Base-by-base conservation (phyloP, 176 grass and related monocot genomes). In the Otatea glauca region DNA sequence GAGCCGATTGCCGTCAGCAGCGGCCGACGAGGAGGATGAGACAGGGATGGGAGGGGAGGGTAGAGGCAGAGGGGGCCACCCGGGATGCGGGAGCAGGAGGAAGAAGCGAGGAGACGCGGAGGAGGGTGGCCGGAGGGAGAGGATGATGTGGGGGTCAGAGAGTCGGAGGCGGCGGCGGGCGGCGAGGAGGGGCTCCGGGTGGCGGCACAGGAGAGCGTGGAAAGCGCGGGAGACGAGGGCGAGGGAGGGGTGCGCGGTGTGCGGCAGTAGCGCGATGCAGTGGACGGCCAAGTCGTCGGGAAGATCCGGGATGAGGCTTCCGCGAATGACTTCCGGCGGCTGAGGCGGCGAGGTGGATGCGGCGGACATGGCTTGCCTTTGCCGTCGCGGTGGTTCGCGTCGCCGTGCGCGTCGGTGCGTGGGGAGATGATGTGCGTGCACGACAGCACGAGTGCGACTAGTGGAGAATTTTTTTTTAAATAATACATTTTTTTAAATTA, bases 231-330 rank as follows among this genome's bases (percentile, higher is more conserved):
- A 98, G 48, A 93, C 93, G 61, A 68, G 87, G 48, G 79, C 80
- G 63, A 98, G 91, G 62, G 11, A 38, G 2, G 76, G 73, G 72
- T 92, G 87, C 12, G 82, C 83, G 24, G 76, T 67, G 49, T 87
- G 91, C 9, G 93, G 91, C 2, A 95, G 72, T 37, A 90, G 82
- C 16, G 89, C 96, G 89, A 98, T 82, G 91, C 91, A 93, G 35
- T 90, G 85, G 25, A 95, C 11, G 6, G 96, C 42, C 61, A 95
- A 6, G 35, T 98, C 96, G 83, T 98, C 88, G 9, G 96, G 91
- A 1, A 98, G 85, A 23, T 76, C 70, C 4, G 93, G 96, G 35
- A 98, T 90, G 39, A 98, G 89, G 81, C 71, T 83, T 2, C 92
- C 85, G 73, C 25, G 84, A 71, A 37, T 77, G 39, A 17, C 0